A percentile compares a stretch with the other conserved stretches of the same genome.
These are phyloP conservation scores for Phaseolus coccineus DNA, from an alignment of 331 rosid genomes.

Conservation along the genomic window DNA sequence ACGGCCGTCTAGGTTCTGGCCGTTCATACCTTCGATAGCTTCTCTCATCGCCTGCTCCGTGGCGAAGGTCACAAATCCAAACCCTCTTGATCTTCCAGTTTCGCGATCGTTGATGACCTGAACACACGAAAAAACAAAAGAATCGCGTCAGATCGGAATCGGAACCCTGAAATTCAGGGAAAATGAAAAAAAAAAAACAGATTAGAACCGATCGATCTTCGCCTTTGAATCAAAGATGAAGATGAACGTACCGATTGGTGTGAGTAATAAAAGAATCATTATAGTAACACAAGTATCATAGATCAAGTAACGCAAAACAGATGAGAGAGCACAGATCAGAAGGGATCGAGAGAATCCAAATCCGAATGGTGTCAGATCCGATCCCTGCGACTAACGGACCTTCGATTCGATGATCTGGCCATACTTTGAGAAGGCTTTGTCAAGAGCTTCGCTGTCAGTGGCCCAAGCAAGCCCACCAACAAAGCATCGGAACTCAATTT, in stretches of 20 bases:
- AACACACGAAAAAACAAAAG: background rate
- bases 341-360: slow-evolving; percentile 64
- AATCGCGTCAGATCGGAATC: slow-evolving; percentile 42
- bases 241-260: slow-evolving; percentile 89
- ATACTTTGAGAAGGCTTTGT: slow-evolving; percentile 65
- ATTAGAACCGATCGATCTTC: slow-evolving; percentile 82
- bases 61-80: slow-evolving; percentile 82
- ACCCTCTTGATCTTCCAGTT: slow-evolving; percentile 87
- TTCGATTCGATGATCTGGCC: slow-evolving; percentile 93
- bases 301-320: slow-evolving; percentile 70
- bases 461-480: slow-evolving; percentile 99
- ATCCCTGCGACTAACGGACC: slow-evolving; percentile 92
- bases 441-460: slow-evolving; percentile 80
- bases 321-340: slow-evolving; percentile 65
- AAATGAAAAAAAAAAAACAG: background rate
- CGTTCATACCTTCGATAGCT: slow-evolving; percentile 88
- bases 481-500: slow-evolving; percentile 79
- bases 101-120: slow-evolving; percentile 88
- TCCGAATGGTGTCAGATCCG: slow-evolving; percentile 76
- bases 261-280: slow-evolving; percentile 76
- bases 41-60: slow-evolving; percentile 76
- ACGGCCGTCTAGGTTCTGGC: slow-evolving; percentile 80
- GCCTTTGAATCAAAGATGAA: slow-evolving; percentile 68
- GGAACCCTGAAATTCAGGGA: too few species aligned
- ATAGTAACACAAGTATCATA: slow-evolving; percentile 71